Base-by-base conservation (phyloP, 345 rosid species). In the Pugionium cornutum region DNA sequence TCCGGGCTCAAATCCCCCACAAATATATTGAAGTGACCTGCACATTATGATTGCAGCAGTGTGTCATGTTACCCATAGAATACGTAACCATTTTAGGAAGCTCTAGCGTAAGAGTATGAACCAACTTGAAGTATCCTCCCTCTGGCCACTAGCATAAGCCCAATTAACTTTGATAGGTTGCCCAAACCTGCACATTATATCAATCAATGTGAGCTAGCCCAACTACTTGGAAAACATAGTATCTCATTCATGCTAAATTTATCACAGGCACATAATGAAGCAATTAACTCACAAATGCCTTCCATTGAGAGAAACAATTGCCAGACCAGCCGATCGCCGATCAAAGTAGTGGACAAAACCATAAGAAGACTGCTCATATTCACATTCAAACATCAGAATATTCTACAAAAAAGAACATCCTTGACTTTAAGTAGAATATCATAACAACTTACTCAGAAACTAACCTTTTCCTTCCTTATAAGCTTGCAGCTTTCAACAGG, bases 291-390 rank as follows among this genome's bases (percentile, higher is more conserved):
- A 92, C 98, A 92, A 64, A 75, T 86, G 91, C 82, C 98, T 88
- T 72, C 98, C 95, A 67, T 89, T 89, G 47, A 89, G 92, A 70
- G 96, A 81, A 25, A 89, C 74, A 69, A 92, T 92, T n/a, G 92
- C 98, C 66, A 88, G 78, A 39, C 90, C 84, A 67, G 98, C 96
- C 1, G 90, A 82, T 81, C 96, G 78, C 39, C 91, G 87, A 75
- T 90, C 96, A 54, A 84, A 90, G 78, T 92, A 92, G 83, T 89
- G 98, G 63, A 92, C 72, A 67, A 92, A 92, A 47, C 98, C 98
- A 68, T 85, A 90, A 18, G 98, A 92, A 29, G 95, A 92, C 97
- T 92, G 84, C 76, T 34, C 29, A 5, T 50, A 27, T 73, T 46
- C 64, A 46, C 48, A 46, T 63, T 30, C 69, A 47, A 8, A 71